phyloP scores from a whole-genome alignment of 495 filamentous ascomycete species.

The Parachaetomium inaequale region DNA sequence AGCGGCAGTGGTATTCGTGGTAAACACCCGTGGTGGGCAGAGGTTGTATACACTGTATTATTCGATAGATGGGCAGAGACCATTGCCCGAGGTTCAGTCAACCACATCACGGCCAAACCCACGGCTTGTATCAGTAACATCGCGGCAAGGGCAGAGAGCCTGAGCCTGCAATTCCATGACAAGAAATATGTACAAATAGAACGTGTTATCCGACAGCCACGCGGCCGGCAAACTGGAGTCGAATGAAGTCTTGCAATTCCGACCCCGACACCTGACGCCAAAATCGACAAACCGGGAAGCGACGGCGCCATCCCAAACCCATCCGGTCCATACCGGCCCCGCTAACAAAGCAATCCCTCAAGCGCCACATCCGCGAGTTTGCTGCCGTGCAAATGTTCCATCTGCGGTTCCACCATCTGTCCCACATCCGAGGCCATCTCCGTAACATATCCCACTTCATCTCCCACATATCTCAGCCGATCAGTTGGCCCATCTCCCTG shows the following conservation, averaged over 20 bases:
- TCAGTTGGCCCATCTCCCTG: not conserved
- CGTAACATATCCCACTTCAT: not conserved
- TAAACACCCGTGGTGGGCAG: slow-evolving; percentile 40
- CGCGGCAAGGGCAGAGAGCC: not conserved
- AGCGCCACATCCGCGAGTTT: not conserved
- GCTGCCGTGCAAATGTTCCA: not conserved
- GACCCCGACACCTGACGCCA: slow-evolving; percentile 9
- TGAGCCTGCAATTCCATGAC: not conserved
- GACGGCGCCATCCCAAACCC: not conserved
- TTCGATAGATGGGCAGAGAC: not conserved
- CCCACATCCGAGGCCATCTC: not conserved
- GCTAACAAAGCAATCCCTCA: not conserved
- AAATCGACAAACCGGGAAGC: not conserved
- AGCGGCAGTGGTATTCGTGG: slow-evolving; percentile 88
- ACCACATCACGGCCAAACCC: not conserved
- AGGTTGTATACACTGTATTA: not conserved
- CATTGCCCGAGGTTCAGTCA: not conserved
- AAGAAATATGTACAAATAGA: slow-evolving; percentile 20
- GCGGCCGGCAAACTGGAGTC: not conserved
- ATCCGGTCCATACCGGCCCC: not conserved
- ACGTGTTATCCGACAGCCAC: not conserved
- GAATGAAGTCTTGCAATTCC: slow-evolving; percentile 9
- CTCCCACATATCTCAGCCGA: not conserved
- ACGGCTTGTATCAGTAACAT: slow-evolving; percentile 13
- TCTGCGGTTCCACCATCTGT: not conserved